phyloP scores from a whole-genome alignment of 2,329 filamentous ascomycete species.

The Didymella pomorum region DNA sequence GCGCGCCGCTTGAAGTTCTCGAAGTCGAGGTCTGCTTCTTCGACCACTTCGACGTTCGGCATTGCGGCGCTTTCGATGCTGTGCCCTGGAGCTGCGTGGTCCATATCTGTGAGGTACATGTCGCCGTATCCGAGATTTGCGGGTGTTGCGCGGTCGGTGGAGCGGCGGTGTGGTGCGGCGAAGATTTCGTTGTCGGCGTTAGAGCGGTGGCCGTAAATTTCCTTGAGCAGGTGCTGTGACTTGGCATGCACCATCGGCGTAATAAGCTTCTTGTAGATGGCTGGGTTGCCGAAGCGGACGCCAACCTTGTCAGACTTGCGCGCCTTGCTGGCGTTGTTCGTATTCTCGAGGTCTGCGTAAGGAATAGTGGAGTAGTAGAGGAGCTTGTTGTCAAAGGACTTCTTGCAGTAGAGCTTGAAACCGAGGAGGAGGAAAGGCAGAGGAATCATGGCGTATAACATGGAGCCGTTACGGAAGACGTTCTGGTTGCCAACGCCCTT shows the following conservation, averaged over 20 bases:
- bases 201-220: slow-evolving; percentile 82
- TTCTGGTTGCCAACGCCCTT: slow-evolving; percentile 62
- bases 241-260: slow-evolving; percentile 89
- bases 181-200: slow-evolving; percentile 59
- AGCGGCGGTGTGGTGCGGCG: slow-evolving; percentile 33
- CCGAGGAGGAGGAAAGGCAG: slow-evolving; percentile 77
- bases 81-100: slow-evolving; percentile 62
- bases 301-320: slow-evolving; percentile 68
- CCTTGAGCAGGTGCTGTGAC: slow-evolving; percentile 82
- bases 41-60: slow-evolving; percentile 83
- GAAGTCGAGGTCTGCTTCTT: slow-evolving; percentile 85
- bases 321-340: slow-evolving; percentile 49
- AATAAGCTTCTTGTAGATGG: slow-evolving; percentile 71
- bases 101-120: slow-evolving; percentile 81
- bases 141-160: slow-evolving; percentile 51
- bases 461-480: slow-evolving; percentile 48
- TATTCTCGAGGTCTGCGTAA: slow-evolving; percentile 59
- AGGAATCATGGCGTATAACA: slow-evolving; percentile 75
- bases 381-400: slow-evolving; percentile 78
- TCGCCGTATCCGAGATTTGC: slow-evolving; percentile 77
- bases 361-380: slow-evolving; percentile 75
- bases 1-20: slow-evolving; percentile 87
- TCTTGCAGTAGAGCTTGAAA: slow-evolving; percentile 86
- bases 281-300: slow-evolving; percentile 86
- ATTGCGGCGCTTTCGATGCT: slow-evolving; percentile 11